Base-by-base conservation (phyloP, 495 filamentous ascomycete species). In the Darksidea phi region DNA sequence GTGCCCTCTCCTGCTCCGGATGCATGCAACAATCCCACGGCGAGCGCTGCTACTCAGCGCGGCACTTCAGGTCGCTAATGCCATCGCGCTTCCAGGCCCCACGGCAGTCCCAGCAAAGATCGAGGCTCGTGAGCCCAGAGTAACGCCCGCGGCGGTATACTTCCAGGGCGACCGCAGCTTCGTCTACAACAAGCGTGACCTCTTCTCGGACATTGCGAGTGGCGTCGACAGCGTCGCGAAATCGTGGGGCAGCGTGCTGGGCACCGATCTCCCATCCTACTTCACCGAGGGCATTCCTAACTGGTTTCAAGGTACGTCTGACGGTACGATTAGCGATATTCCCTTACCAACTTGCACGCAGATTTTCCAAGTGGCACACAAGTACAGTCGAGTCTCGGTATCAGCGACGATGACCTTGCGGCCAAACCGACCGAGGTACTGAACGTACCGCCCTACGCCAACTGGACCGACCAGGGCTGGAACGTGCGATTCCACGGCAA, bases 381-480 rank as follows among this genome's bases (percentile, higher is more conserved):
- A 4, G 86, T 88, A 5, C 71, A 77, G 63, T 85, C 77, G 57
- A 79, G 79, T 41, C 74, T 90, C 2, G 82, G 83, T 1, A 73
- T 91, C 42, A 72, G 78, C 50, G 77, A 81, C 51, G 67, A 67
- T 12, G 78, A 84, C n/a, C 70, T 89, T 21, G 76, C 69, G 13
- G 80, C 84, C 5, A 71, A 81, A 37, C 88, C 88, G 0, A 87
- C 88, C 1, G 80, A 89, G 61, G 86, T 88, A 17, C 69, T 91
- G 50, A 90, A 90, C 64, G 73, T 91, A 10, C 85, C 86, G 74
- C 80, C 80, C n/a, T 91, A 92, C 70, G 88, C 80, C 36, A 92
- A 92, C 61, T 91, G 84, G 81, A 90, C 88, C n/a, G 76, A 81
- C 18, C 74, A 81, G 46, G 86, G 85, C 38, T 92, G 88, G 88